phyloP scores from a whole-genome alignment of 2,329 filamentous ascomycete species.

The Phyllosticta capitalensis region DNA sequence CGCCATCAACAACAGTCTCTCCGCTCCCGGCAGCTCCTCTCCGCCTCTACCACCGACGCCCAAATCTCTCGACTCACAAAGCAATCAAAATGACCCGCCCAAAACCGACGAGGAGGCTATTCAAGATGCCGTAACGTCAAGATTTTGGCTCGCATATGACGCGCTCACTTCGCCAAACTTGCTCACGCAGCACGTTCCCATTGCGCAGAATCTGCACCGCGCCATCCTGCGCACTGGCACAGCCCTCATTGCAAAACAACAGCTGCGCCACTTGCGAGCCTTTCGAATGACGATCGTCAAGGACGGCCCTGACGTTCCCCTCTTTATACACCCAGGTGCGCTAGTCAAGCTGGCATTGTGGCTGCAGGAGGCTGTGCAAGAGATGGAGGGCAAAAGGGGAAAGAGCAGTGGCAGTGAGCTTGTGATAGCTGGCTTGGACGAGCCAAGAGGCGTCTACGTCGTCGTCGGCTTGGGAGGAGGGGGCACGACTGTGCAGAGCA shows the following conservation, averaged over 20 bases:
- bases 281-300: constrained; percentile 96
- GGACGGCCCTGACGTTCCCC: constrained; percentile 79
- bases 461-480: constrained; percentile 89
- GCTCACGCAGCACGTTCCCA: constrained; percentile 65
- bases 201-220: constrained; percentile 79
- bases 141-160: constrained; percentile 53
- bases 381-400: constrained; percentile 59
- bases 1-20: constrained; percentile 13
- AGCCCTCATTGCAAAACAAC: constrained; percentile 81
- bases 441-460: constrained; percentile 76
- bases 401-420: constrained; percentile 64
- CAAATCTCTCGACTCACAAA: constrained; percentile 2
- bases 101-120: constrained; percentile 14
- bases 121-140: constrained; percentile 38
- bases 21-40: not conserved
- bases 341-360: constrained; percentile 89
- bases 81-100: constrained; percentile 13
- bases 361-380: constrained; percentile 84
- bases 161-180: constrained; percentile 51
- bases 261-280: constrained; percentile 82
- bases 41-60: constrained; percentile 16
- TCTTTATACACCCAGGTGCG: constrained; percentile 89
- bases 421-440: constrained; percentile 83
- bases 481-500: constrained; percentile 49
- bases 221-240: constrained; percentile 92